A percentile compares a stretch with the other conserved stretches of the same genome.
These are phyloP conservation scores for Musa itinerans DNA, from an alignment of 176 grass and related monocot species.

Conservation along the genomic window DNA sequence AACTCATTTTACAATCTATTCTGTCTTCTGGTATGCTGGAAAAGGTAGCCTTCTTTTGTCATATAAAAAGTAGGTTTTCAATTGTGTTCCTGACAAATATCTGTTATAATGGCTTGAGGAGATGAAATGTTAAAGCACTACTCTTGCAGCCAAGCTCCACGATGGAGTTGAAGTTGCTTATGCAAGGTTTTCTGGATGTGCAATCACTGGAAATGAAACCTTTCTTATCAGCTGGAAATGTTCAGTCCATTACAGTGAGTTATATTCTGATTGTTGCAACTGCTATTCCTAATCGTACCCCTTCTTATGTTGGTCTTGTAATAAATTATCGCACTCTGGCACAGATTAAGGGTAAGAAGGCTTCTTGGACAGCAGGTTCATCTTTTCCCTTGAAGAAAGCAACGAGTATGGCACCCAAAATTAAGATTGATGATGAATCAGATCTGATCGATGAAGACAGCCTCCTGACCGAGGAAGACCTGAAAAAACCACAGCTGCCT, in stretches of 20 bases:
- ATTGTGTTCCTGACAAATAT: no score
- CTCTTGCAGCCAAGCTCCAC: slow-evolving; percentile 36
- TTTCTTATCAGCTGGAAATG: background rate
- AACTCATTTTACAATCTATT: background rate
- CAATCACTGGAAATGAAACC: slow-evolving; percentile 39
- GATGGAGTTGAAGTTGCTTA: slow-evolving; percentile 64
- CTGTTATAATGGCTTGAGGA: no score
- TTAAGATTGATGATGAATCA: slow-evolving; percentile 59
- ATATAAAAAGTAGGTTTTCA: no score
- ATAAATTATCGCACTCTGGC: background rate
- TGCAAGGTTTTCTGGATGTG: slow-evolving; percentile 64
- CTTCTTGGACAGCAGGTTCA: slow-evolving; percentile 70
- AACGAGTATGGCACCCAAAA: slow-evolving; percentile 54
- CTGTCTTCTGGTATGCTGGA: no score
- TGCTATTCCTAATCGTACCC: background rate
- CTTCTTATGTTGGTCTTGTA: background rate
- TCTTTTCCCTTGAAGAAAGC: slow-evolving; percentile 74
- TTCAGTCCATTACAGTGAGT: slow-evolving; percentile 11
- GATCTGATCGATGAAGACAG: slow-evolving; percentile 93
- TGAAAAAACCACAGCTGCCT: slow-evolving; percentile 46
- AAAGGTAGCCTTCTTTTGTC: no score
- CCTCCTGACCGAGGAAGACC: slow-evolving; percentile 82
- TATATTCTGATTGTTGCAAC: background rate
- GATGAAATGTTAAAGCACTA: no score
- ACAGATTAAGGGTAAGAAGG: slow-evolving; percentile 85